Conservation (phyloP, 2,329 filamentous ascomycete genomes). For the Scleromitrula shiraiana region DNA sequence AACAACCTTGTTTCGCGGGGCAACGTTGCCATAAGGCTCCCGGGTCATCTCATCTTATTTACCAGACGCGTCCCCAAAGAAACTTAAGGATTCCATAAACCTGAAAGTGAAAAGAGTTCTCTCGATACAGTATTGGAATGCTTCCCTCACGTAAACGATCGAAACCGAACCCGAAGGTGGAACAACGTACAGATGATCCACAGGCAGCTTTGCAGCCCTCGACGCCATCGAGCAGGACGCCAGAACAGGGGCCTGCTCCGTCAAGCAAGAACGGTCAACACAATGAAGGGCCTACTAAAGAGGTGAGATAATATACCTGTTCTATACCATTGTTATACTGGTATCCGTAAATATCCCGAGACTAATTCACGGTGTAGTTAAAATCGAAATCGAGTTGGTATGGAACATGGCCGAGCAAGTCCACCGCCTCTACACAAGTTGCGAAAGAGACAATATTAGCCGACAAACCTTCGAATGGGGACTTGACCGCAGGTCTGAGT, state of each 20-base stretch:
- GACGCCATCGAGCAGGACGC: conserved; percentile 7
- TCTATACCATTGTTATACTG: background rate
- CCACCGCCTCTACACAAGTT: conserved; percentile 50
- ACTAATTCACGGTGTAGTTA: conserved; percentile 16
- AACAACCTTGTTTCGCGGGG: conserved; percentile 5
- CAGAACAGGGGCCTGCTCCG: conserved; percentile 9
- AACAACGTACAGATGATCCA: conserved; percentile 13
- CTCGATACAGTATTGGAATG: conserved; percentile 21
- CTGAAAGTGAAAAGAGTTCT: background rate
- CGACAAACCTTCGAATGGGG: conserved; percentile 28
- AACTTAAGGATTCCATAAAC: background rate
- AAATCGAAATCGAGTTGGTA: conserved; percentile 46
- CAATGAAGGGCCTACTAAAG: background rate
- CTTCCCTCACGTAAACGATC: conserved; percentile 24
- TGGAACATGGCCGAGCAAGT: conserved; percentile 47
- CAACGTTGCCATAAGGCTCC: conserved; percentile 1
- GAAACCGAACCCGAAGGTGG: conserved; percentile 19
- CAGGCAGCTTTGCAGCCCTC: conserved; percentile 4
- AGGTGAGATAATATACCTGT: background rate
- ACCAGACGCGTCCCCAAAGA: background rate
- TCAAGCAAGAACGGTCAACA: background rate
- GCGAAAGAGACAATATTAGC: conserved; percentile 54
- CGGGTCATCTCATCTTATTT: conserved; percentile 1
- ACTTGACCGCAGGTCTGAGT: conserved; percentile 22
- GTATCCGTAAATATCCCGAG: conserved; percentile 1